Evolutionary conservation across 148 eudicot genomes (phyloP).

Genomic region (Dysphania ambrosioides): DNA sequence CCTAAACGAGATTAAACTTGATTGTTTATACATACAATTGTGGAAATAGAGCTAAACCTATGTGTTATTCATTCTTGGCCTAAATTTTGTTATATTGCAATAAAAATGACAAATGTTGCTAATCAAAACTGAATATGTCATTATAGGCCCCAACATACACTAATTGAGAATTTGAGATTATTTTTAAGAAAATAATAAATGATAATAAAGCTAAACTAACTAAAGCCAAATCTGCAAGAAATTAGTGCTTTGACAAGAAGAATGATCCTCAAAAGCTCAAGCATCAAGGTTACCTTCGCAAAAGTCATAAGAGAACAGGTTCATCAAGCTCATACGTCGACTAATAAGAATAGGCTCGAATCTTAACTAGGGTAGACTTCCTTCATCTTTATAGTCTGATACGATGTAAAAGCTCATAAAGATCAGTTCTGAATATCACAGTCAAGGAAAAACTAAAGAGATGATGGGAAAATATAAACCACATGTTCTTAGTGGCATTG

Average conservation of each 20-base stretch:
- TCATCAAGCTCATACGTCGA: too few species aligned
- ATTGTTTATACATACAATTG: too few species aligned
- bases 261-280: not conserved
- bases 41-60: too few species aligned
- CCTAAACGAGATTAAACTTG: too few species aligned
- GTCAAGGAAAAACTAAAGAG: conserved; percentile 34
- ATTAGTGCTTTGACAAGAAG: not conserved
- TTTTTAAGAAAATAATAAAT: not conserved
- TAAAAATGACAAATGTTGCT: not conserved
- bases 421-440: conserved; percentile 40
- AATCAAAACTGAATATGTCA: not conserved
- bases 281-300: not conserved
- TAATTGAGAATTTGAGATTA: conserved; percentile 14
- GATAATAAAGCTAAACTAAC: not conserved
- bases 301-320: too few species aligned
- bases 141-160: not conserved
- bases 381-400: too few species aligned
- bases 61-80: too few species aligned
- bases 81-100: too few species aligned
- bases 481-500: too few species aligned
- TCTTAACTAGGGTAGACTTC: too few species aligned
- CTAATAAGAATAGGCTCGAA: too few species aligned
- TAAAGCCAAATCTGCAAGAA: not conserved
- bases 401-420: too few species aligned
- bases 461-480: not conserved